Percentiles rank a stretch among this genome's conserved stretches.
Conservation (phyloP, 2,329 filamentous ascomycete genomes). For the Metarhizium album region DNA sequence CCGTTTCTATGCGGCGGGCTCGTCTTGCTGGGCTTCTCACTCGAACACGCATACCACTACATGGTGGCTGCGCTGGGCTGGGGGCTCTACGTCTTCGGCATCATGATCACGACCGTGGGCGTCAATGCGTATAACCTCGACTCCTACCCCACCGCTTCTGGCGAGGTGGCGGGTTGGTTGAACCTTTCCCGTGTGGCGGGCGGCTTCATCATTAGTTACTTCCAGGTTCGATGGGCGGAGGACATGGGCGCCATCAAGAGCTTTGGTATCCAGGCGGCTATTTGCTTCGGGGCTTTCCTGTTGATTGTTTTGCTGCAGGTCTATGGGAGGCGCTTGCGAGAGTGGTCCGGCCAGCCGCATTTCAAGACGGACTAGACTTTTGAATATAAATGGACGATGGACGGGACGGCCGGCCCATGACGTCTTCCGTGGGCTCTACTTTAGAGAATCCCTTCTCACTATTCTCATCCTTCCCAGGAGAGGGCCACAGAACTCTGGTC, state of each 20-base stretch:
- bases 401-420: background rate
- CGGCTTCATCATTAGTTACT: conserved; percentile 38
- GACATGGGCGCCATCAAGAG: conserved; percentile 24
- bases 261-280: conserved; percentile 28
- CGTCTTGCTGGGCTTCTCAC: conserved; percentile 39
- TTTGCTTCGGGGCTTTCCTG: background rate
- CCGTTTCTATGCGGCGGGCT: conserved; percentile 39
- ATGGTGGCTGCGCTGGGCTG: conserved; percentile 21
- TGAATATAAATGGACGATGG: no score
- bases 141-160: conserved; percentile 25
- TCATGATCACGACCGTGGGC: conserved; percentile 37
- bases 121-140: conserved; percentile 36
- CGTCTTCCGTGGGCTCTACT: background rate
- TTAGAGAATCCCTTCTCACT: conserved; percentile 13
- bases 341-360: background rate
- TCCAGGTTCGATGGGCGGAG: conserved; percentile 34
- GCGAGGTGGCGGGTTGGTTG: conserved; percentile 14
- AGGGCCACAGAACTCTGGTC: conserved; percentile 14
- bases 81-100: conserved; percentile 37
- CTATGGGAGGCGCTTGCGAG: background rate
- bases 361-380: background rate
- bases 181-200: conserved; percentile 15
- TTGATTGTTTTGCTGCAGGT: background rate
- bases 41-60: conserved; percentile 39
- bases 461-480: conserved; percentile 9